Conservation (phyloP, 805 yeast species). For the Danielia oregonensis region DNA sequence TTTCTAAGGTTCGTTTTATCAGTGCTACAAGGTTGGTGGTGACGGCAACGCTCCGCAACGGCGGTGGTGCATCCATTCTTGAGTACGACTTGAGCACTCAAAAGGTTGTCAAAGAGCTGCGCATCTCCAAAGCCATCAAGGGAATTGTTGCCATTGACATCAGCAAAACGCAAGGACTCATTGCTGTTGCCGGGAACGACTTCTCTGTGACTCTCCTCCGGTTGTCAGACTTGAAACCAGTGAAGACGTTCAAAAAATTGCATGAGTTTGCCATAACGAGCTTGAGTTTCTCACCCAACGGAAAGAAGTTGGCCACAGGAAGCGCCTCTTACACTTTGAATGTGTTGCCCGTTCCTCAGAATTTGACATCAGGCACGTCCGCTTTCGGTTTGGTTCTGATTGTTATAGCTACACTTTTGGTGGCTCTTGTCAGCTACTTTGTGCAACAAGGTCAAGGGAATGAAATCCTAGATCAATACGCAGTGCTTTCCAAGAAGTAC, state of each 20-base stretch:
- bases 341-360: slow-evolving; percentile 56
- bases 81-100: slow-evolving; percentile 42
- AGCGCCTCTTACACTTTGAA: slow-evolving; percentile 75
- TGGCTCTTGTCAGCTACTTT: slow-evolving; percentile 28
- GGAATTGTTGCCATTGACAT: slow-evolving; percentile 53
- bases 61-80: slow-evolving; percentile 39
- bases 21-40: slow-evolving; percentile 29
- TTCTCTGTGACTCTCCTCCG: slow-evolving; percentile 59
- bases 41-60: slow-evolving; percentile 27
- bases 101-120: slow-evolving; percentile 38
- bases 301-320: slow-evolving; percentile 62
- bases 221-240: slow-evolving; percentile 46
- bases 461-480: slow-evolving; percentile 29
- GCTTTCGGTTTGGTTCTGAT: slow-evolving; percentile 31
- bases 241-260: slow-evolving; percentile 53
- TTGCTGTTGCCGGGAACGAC: slow-evolving; percentile 63
- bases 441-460: slow-evolving; percentile 33
- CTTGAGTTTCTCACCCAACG: slow-evolving; percentile 65
- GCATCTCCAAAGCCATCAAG: slow-evolving; percentile 45
- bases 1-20: slow-evolving; percentile 44
- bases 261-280: slow-evolving; percentile 79
- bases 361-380: slow-evolving; percentile 40
- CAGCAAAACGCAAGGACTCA: slow-evolving; percentile 38
- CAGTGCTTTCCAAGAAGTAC: slow-evolving; percentile 18
- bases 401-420: slow-evolving; percentile 28